Evolutionary conservation across 2,329 filamentous ascomycete genomes (phyloP), one percentile per base, ranked within the genome.

Genomic region (Sphaerulina musiva): DNA sequence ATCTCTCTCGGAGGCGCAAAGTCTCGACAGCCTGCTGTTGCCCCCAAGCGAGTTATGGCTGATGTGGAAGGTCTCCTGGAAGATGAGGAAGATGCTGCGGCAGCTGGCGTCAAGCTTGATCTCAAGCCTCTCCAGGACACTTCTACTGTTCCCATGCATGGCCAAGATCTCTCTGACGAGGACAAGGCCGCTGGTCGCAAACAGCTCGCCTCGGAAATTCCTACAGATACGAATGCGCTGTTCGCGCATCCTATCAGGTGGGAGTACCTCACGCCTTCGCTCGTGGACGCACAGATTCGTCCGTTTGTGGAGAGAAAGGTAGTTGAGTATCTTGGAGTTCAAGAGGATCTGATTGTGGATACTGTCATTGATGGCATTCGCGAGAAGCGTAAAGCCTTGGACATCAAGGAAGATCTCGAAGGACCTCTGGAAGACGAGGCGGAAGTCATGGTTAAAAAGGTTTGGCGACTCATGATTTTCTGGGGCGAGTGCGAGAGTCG

Each of bases 261-360:
- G 93, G 86, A 95, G 48, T 89, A 84, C 72, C 79, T 98, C 69
- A 88, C 95, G 68, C 86, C 93, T 57, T 78, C 80, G 12, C 80
- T 93, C 41, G 82, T 97, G 56, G 81, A 83, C 57, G 87, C 95
- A 60, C 91, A 96, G 69, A 82, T 98, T 63, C 83, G 87, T 66
- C 91, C 92, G 31, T 98, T 96, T 74, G 89, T 97, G 53, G 90
- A 95, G 76, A 95, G 95, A 80, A 98, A 97, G 79, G 89, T 97
- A 63, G 86, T 98, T 57, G 93, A 98, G 72, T 95, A 93, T 65
- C 80, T 98, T 46, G 95, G 95, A 56, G 87, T 98, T 54, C 90
- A 97, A 73, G 93, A 98, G 71, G 89, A 97, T 73, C 85, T 96
- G 74, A 77, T 98, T 46, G 90, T 98, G 32, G 91, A 95, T 68